Percentiles rank a stretch among this genome's conserved stretches.
Evolutionary conservation across 768 basidiomycete species (phyloP).

Genomic region (Russula brevipes): DNA sequence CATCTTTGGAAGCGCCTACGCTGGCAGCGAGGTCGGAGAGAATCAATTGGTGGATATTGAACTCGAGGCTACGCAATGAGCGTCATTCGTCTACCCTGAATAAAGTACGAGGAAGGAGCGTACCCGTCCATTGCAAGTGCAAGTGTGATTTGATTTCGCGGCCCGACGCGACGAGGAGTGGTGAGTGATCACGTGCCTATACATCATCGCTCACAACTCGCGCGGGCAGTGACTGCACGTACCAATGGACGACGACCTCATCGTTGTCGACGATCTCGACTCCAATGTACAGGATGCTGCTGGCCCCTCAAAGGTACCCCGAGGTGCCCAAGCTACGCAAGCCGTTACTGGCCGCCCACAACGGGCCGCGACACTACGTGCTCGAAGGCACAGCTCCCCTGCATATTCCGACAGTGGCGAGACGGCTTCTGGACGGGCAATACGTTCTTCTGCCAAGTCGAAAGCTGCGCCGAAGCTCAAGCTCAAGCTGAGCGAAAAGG

Average conservation of each 20-base stretch:
- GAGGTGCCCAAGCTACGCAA: constrained; percentile 17
- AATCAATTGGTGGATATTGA: constrained; percentile 25
- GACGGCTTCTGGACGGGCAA: constrained; percentile 37
- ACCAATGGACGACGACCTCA: constrained; percentile 55
- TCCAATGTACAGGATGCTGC: constrained; percentile 36
- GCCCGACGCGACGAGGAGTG: too few relatives aligned
- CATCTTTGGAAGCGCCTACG: constrained; percentile 22
- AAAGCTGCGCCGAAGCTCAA: constrained; percentile 67
- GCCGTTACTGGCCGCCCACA: constrained; percentile 25
- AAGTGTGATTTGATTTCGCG: too few relatives aligned
- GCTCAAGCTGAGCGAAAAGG: constrained; percentile 81
- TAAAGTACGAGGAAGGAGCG: not conserved
- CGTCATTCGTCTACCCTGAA: not conserved
- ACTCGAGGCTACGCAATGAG: constrained; percentile 22
- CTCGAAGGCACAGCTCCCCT: constrained; percentile 29
- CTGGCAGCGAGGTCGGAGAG: constrained; percentile 27
- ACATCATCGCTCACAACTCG: not conserved
- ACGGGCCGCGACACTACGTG: constrained; percentile 21
- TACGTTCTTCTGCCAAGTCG: constrained; percentile 45
- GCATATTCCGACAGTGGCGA: constrained; percentile 21
- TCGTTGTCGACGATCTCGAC: constrained; percentile 55
- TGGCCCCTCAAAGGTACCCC: constrained; percentile 27
- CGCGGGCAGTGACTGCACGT: not conserved
- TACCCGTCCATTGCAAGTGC: constrained; percentile 15
- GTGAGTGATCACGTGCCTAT: constrained; percentile 4